These are phyloP conservation scores for Scenedesmus sp. DNA, from an alignment of 163 green algal species.

Conservation along the genomic window DNA sequence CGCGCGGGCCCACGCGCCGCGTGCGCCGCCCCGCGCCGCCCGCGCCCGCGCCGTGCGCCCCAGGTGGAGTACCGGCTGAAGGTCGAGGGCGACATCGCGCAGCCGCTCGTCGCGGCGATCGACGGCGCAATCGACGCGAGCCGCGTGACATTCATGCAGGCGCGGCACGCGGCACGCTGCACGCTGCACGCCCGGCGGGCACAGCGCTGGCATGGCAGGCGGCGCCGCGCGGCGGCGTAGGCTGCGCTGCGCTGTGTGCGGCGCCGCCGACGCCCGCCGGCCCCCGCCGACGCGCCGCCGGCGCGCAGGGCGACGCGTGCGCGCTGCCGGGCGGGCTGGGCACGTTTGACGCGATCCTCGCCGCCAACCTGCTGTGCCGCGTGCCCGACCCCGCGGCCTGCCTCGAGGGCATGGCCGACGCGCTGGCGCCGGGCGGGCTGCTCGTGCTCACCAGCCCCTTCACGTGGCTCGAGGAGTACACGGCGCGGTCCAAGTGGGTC, in stretches of 20 bases:
- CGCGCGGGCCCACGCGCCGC: too few relatives aligned
- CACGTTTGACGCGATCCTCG: conserved; percentile 65
- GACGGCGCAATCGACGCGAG: conserved; percentile 36
- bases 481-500: conserved; percentile 47
- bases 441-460: conserved; percentile 78
- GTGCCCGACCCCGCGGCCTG: conserved; percentile 58
- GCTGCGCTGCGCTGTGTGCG: background rate
- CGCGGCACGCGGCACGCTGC: too few relatives aligned
- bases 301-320: conserved; percentile 68
- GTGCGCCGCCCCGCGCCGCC: too few relatives aligned
- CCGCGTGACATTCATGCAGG: conserved; percentile 56
- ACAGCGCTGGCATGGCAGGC: too few relatives aligned
- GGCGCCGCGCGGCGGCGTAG: too few relatives aligned
- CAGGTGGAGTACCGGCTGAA: conserved; percentile 51
- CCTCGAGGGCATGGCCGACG: conserved; percentile 43
- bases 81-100: conserved; percentile 60
- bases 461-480: conserved; percentile 82
- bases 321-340: conserved; percentile 50
- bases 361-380: conserved; percentile 77
- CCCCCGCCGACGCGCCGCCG: background rate
- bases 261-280: too few relatives aligned
- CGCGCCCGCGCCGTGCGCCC: too few relatives aligned
- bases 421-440: conserved; percentile 68
- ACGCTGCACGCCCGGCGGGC: too few relatives aligned
- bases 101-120: conserved; percentile 48